These are phyloP conservation scores for Pichia californica DNA, from an alignment of 805 yeast genomes.

Conservation along the genomic window DNA sequence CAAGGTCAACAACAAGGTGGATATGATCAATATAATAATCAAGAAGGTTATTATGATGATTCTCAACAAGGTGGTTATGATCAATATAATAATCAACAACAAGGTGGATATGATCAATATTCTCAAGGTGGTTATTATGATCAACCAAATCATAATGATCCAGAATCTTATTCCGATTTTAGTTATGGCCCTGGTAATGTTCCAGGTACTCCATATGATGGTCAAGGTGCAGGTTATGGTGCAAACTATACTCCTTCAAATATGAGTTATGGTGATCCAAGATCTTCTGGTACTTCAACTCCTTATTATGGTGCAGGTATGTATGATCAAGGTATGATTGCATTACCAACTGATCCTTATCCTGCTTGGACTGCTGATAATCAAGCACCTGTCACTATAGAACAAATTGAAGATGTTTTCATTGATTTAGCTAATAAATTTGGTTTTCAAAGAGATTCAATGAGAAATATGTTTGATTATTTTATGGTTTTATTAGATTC, in stretches of 20 bases:
- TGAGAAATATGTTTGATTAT: slow-evolving; percentile 87
- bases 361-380: slow-evolving; percentile 99
- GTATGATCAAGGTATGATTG: slow-evolving; percentile 44
- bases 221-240: slow-evolving; percentile 37
- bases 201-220: slow-evolving; percentile 60
- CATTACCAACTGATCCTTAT: slow-evolving; percentile 85
- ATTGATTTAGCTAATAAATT: slow-evolving; percentile 77
- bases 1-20: slow-evolving; percentile 15
- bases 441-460: slow-evolving; percentile 88
- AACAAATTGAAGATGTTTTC: slow-evolving; percentile 81
- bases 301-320: slow-evolving; percentile 51
- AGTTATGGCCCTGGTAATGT: slow-evolving; percentile 55
- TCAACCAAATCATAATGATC: slow-evolving; percentile 44
- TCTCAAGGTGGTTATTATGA: slow-evolving; percentile 35
- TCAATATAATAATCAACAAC: slow-evolving; percentile 23
- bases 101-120: slow-evolving; percentile 22
- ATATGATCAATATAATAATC: slow-evolving; percentile 25
- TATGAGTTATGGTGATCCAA: slow-evolving; percentile 78
- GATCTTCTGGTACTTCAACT: slow-evolving; percentile 91
- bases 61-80: slow-evolving; percentile 46
- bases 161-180: slow-evolving; percentile 56
- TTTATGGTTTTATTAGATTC: slow-evolving; percentile 81
- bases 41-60: slow-evolving; percentile 32
- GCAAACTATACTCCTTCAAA: slow-evolving; percentile 66
- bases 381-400: slow-evolving; percentile 77